Conservation (phyloP, 805 yeast species). For the Nadsonia fulvescens region DNA sequence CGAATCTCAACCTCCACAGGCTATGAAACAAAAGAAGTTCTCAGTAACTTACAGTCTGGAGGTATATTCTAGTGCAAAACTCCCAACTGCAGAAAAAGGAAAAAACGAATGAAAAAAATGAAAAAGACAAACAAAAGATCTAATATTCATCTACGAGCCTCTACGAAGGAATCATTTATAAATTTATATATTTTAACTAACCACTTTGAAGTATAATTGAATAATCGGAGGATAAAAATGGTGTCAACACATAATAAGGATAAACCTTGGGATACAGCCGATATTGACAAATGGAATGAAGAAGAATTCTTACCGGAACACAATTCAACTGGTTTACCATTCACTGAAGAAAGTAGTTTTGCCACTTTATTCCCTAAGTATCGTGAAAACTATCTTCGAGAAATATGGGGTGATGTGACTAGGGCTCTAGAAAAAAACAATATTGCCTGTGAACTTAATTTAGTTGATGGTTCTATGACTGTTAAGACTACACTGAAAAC, state of each 20-base stretch:
- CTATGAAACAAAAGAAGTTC: too few species aligned
- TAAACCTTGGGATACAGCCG: slow-evolving; percentile 96
- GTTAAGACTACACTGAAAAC: slow-evolving; percentile 93
- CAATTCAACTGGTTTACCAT: slow-evolving; percentile 69
- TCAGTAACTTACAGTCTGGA: too few species aligned
- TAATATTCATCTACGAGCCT: too few species aligned
- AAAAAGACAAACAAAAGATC: too few species aligned
- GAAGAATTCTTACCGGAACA: slow-evolving; percentile 85
- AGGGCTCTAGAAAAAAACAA: slow-evolving; percentile 51
- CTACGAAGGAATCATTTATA: too few species aligned
- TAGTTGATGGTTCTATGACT: slow-evolving; percentile 95
- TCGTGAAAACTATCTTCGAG: slow-evolving; percentile 75
- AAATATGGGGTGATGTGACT: slow-evolving; percentile 89
- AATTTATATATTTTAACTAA: too few species aligned
- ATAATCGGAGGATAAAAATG: too few species aligned
- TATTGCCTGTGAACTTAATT: slow-evolving; percentile 67
- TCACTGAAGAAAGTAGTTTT: slow-evolving; percentile 90
- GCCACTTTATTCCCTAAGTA: slow-evolving; percentile 93
- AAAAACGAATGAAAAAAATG: too few species aligned
- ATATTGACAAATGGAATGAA: slow-evolving; percentile 79
- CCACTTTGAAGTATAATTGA: too few species aligned
- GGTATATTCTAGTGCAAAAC: too few species aligned
- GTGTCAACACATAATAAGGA: slow-evolving; percentile 85
- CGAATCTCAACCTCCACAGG: too few species aligned
- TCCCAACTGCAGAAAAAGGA: too few species aligned